Evolutionary conservation across 2,329 filamentous ascomycete genomes (phyloP).

Genomic region (Sporothrix pallida): DNA sequence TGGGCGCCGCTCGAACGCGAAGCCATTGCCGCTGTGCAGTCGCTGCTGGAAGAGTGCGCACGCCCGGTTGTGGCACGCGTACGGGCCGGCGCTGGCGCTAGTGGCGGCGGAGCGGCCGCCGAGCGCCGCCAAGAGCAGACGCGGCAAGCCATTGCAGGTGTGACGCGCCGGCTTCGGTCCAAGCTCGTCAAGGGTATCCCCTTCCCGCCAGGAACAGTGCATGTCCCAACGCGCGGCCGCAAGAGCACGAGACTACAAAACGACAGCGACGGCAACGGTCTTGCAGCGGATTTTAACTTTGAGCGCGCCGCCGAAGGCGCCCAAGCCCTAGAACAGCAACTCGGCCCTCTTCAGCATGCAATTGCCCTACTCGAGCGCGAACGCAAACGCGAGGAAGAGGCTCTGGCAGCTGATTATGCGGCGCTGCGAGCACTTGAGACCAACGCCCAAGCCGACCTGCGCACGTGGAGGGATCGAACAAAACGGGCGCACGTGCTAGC

Average conservation of each 20-base stretch:
- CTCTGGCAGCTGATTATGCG: constrained; percentile 62
- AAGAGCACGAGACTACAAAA: not conserved
- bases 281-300: constrained; percentile 67
- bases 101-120: constrained; percentile 13
- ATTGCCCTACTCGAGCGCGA: constrained; percentile 66
- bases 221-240: not conserved
- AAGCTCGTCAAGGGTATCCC: constrained; percentile 66
- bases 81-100: constrained; percentile 42
- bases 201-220: constrained; percentile 61
- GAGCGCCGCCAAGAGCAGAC: constrained; percentile 59
- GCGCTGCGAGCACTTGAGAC: constrained; percentile 57
- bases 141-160: constrained; percentile 59
- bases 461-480: constrained; percentile 56
- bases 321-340: constrained; percentile 59
- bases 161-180: constrained; percentile 61
- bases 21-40: constrained; percentile 61
- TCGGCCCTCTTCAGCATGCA: constrained; percentile 67
- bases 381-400: constrained; percentile 60
- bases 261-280: constrained; percentile 46
- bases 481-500: constrained; percentile 59
- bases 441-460: constrained; percentile 62
- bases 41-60: constrained; percentile 64
- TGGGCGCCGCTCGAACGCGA: constrained; percentile 65
- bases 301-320: constrained; percentile 68
- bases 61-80: constrained; percentile 66